phyloP scores from a whole-genome alignment of 345 rosid species.

The Populus deltoides region DNA sequence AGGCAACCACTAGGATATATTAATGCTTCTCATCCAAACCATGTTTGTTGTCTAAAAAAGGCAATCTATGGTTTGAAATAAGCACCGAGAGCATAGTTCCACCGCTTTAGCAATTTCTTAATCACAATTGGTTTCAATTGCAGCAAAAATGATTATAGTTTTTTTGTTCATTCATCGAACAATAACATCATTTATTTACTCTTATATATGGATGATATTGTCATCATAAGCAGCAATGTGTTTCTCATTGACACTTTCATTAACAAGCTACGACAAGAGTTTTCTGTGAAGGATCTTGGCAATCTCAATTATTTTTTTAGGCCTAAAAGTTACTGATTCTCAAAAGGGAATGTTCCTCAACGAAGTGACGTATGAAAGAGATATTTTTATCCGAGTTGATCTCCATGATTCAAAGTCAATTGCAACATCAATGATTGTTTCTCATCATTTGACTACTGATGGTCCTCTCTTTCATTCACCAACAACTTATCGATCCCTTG shows the following conservation, averaged over 20 bases:
- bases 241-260: background rate
- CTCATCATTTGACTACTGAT: no score
- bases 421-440: no score
- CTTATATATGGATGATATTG: background rate
- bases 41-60: background rate
- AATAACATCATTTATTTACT: background rate
- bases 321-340: no score
- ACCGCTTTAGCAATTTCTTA: background rate
- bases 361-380: no score
- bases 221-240: rapidly evolving
- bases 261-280: background rate
- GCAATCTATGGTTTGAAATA: background rate
- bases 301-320: background rate
- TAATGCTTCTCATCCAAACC: background rate
- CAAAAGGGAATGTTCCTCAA: rapidly evolving
- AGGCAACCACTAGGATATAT: background rate
- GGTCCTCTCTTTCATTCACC: no score
- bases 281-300: background rate
- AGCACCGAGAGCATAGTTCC: background rate
- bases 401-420: no score
- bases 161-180: rapidly evolving
- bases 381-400: no score
- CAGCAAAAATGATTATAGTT: background rate
- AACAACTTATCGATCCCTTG: no score
- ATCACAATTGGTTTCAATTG: background rate